Evolutionary conservation across 768 basidiomycete species (phyloP).

Genomic region (Leucocoprinus leucothites): DNA sequence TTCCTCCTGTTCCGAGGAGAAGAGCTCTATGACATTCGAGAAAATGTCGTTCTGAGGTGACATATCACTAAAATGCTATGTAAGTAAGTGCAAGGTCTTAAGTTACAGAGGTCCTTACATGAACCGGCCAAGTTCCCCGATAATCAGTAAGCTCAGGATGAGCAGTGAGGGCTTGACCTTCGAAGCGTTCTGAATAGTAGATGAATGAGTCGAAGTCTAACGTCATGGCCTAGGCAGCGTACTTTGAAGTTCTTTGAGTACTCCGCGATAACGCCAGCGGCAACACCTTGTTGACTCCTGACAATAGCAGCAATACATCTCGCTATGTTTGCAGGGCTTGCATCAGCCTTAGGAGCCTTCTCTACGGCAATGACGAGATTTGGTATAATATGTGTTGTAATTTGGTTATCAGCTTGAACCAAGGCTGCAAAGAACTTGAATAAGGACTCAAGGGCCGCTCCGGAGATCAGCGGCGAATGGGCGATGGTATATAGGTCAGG

Average conservation of each 20-base stretch:
- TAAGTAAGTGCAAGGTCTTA: not conserved
- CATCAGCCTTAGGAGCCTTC: slow-evolving; percentile 58
- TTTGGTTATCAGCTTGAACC: slow-evolving; percentile 79
- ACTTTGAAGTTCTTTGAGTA: slow-evolving; percentile 84
- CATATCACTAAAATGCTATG: slow-evolving; percentile 67
- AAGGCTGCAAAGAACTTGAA: slow-evolving; percentile 80
- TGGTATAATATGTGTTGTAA: slow-evolving; percentile 79
- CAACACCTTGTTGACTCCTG: slow-evolving; percentile 61
- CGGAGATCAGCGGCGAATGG: slow-evolving; percentile 76
- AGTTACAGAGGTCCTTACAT: slow-evolving; percentile 45
- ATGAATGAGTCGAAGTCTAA: not conserved
- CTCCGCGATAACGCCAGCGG: slow-evolving; percentile 81
- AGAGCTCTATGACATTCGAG: slow-evolving; percentile 65
- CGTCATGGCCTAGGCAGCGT: not conserved
- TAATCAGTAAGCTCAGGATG: slow-evolving; percentile 79
- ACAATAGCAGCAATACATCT: slow-evolving; percentile 85
- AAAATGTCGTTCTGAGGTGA: slow-evolving; percentile 79
- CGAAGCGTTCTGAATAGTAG: slow-evolving; percentile 39
- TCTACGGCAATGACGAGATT: slow-evolving; percentile 65
- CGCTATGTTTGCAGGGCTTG: slow-evolving; percentile 69
- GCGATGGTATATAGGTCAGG: slow-evolving; percentile 65
- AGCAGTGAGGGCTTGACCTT: slow-evolving; percentile 67
- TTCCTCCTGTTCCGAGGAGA: slow-evolving; percentile 79
- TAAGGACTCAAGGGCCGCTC: slow-evolving; percentile 76
- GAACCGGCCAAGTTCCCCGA: slow-evolving; percentile 92